Conservation (phyloP, 78 protist species). For the Planoprotostelium fungivorum region DNA sequence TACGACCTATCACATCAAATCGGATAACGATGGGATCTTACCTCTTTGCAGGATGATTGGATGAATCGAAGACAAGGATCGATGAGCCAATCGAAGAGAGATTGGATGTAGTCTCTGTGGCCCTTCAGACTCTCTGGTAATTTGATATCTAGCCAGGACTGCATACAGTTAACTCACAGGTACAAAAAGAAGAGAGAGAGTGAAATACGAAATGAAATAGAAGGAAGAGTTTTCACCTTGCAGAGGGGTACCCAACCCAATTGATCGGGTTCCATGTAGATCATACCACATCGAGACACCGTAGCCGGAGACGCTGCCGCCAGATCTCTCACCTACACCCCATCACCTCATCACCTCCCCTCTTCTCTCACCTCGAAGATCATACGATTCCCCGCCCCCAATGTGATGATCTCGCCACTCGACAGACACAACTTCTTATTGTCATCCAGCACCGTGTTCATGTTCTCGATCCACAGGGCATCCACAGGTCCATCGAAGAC, state of each 20-base stretch:
- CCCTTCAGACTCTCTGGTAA: background rate
- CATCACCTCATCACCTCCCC: too few species aligned
- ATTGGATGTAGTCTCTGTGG: too few species aligned
- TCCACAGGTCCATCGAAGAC: slow-evolving; percentile 98
- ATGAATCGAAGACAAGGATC: background rate
- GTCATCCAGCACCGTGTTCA: slow-evolving; percentile 97
- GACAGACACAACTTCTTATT: slow-evolving; percentile 46
- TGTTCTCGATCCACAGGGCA: slow-evolving; percentile 98
- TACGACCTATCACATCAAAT: too few species aligned
- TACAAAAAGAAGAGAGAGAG: too few species aligned
- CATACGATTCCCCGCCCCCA: background rate
- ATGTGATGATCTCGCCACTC: background rate
- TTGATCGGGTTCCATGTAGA: slow-evolving; percentile 90
- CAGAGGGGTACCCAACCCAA: slow-evolving; percentile 48
- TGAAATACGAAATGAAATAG: background rate
- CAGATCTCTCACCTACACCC: slow-evolving; percentile 82
- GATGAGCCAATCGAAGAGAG: background rate
- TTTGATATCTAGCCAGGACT: slow-evolving; percentile 17
- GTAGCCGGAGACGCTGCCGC: slow-evolving; percentile 97
- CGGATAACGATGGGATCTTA: too few species aligned
- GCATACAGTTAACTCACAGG: too few species aligned
- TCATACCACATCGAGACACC: slow-evolving; percentile 98
- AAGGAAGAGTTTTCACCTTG: slow-evolving; percentile 31
- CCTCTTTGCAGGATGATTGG: background rate
- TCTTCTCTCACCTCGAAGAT: background rate